Evolutionary conservation across 805 yeast genomes (phyloP), one percentile per base, ranked within the genome.

Genomic region (Candida tibetensis): DNA sequence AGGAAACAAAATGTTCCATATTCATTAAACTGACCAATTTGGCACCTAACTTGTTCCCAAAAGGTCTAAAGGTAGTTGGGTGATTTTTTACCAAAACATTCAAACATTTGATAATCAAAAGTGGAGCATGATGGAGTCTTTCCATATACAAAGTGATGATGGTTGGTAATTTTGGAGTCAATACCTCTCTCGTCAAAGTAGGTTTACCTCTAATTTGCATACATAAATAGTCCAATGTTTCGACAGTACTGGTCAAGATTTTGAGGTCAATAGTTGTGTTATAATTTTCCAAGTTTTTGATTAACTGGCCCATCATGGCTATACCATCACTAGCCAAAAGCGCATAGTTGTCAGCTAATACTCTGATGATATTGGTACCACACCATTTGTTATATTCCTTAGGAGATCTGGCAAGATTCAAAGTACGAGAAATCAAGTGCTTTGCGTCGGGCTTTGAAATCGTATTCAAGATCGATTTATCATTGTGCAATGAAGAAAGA

Each of bases 41-140:
- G 9, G 54, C 58, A 48, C 80, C 79, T 46, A 76, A 77, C 49
- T 79, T 82, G 41, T 78, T 74, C 4, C 82, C 83, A 62, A 72
- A 82, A 10, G 95, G 95, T 58, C 90, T 76, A 54, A 86, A 85
- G 2, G 95, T 83, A 1, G 93, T 85, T 1, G 95, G 74, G 52
- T 87, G 84, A 40, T 74, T 64, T 28, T 60, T 55, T 23, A 83
- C 63, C 17, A 82, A 53, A 22, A 57, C 63, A 17, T 55, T 49
- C 48, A 64, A 64, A 0, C 66, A 59, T 9, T 40, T 52, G 19
- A 69, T 53, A 25, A 71, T 57, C 9, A 70, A 49, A 23, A 62
- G 46, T 2, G 73, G 66, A 18, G 44, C 42, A 31, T 32, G 49
- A 21, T 52, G 57, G 12, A 69, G 28, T 30, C 57, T 56, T 3